Base-by-base conservation (phyloP, 805 yeast genomes). In the Nakazawaea laoshanensis region DNA sequence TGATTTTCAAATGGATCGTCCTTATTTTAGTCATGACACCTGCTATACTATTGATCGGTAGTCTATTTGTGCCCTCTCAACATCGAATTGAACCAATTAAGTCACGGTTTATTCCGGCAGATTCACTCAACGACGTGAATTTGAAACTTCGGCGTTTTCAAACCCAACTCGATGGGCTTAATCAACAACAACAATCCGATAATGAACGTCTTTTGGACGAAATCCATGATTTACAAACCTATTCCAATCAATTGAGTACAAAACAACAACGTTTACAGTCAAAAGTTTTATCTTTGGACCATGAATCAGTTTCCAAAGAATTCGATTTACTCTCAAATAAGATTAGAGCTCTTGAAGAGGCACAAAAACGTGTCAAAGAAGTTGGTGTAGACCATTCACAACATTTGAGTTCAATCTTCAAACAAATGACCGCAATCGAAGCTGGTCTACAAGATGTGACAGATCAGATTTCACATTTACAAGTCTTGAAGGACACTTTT, bases 81-180 rank as follows among this genome's bases (percentile, higher is more conserved):
- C n/a, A n/a, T n/a, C n/a, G n/a, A n/a, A n/a, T n/a, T n/a, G n/a
- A n/a, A n/a, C n/a, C n/a, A n/a, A n/a, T n/a, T n/a, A n/a, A n/a
- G n/a, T n/a, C n/a, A n/a, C 33, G 15, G 17, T 36, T 31, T 20
- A 31, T 36, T 15, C 35, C 39, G 3, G 35, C 31, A 8, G 35
- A 36, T 11, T 31, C 35, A 4, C 14, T 36, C 16, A 28, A 25
- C 11, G 39, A 36, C n/a, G 35, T 36, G 15, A 36, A 36, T 23
- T 27, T 28, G 5, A 22, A 19, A n/a, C 15, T 35, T 6, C 16
- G 12, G 19, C 21, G 19, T 4, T 30, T 35, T 13, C 34, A 35
- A 20, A 27, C 12, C 17, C 31, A 30, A 20, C 14, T 35, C 12
- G 38, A 27, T 7, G 29, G 30, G 17, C 15, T 35, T 13, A 13